Conservation (phyloP, 352 stramenopile genomes). For the Paralagenidium karlingii region DNA sequence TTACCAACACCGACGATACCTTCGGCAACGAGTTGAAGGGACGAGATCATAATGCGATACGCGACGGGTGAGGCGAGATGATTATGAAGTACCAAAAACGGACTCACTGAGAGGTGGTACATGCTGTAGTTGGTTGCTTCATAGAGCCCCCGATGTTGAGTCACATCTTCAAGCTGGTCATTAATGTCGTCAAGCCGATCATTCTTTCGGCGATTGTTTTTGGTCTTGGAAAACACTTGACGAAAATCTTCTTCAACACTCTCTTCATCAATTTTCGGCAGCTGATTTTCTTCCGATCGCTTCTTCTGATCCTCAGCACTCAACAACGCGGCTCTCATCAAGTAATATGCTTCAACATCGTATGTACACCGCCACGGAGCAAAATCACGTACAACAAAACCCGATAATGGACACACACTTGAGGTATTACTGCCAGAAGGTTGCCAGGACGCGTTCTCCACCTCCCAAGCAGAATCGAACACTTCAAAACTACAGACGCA, state of each 20-base stretch:
- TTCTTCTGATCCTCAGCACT: slow-evolving; percentile 31
- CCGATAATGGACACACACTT: slow-evolving; percentile 35
- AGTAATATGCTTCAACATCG: slow-evolving; percentile 78
- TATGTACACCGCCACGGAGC: slow-evolving; percentile 82
- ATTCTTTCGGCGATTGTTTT: slow-evolving; percentile 27
- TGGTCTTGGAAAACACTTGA: slow-evolving; percentile 49
- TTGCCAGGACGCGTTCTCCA: slow-evolving; percentile 19
- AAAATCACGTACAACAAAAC: slow-evolving; percentile 74
- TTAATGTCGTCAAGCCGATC: slow-evolving; percentile 59
- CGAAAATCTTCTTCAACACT: slow-evolving; percentile 73
- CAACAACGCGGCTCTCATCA: slow-evolving; percentile 76
- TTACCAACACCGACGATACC: slow-evolving; percentile 75
- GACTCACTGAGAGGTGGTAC: slow-evolving; percentile 71
- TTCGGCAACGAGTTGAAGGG: slow-evolving; percentile 75
- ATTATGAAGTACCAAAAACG: slow-evolving; percentile 78
- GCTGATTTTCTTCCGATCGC: slow-evolving; percentile 10
- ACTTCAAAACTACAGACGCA: slow-evolving; percentile 76
- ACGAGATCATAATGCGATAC: slow-evolving; percentile 73
- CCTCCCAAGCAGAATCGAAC: slow-evolving; percentile 50
- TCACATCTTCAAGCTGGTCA: slow-evolving; percentile 73
- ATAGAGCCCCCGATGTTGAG: slow-evolving; percentile 63
- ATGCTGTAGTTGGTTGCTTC: slow-evolving; percentile 79
- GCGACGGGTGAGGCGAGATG: slow-evolving; percentile 66
- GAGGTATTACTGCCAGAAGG: slow-evolving; percentile 12
- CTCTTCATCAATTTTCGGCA: slow-evolving; percentile 46